Base-by-base conservation (phyloP, 2,329 filamentous ascomycete species). In the Scedosporium apiospermum region DNA sequence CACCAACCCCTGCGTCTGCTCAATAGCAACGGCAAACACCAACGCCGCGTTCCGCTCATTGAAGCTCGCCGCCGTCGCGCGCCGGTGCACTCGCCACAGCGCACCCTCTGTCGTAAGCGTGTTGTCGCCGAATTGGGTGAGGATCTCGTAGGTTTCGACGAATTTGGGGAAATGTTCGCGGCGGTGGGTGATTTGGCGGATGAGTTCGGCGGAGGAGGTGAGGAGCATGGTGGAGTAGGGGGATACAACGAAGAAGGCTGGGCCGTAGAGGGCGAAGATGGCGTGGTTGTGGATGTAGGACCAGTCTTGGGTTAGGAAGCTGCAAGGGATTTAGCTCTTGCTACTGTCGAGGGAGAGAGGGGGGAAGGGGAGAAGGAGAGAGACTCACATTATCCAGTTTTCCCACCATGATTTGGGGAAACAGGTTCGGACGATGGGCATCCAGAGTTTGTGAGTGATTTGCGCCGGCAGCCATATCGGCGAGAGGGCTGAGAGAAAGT, bases 11-110 rank as follows among this genome's bases (percentile, higher is more conserved):
- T 82, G 75, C 0, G 88, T 82, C 75, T 93, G 89, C 9, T 69
- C 66, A 23, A 88, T 76, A 1, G 82, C 80, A 70, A 90, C 86
- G 7, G 75, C 75, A 72, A 87, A 90, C 1, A 89, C 85, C 27
- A 89, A 71, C 14, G 80, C 78, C 63, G 90, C 87, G 71, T 91
- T 93, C 74, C 82, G 86, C 75, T 93, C 90, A 63, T 88, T 90
- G 73, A 93, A 93, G 3, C 84, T 84, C 0, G 88, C 85, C 30
- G 86, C 83, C 0, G 86, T 88, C 53, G 87, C 81, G 73, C 89
- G 91, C 65, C 89, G 83, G 71, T 93, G 89, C 73, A 83, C 80
- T 38, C 86, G 85, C 90, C 89, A 93, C 30, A 82, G 74, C 1
- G 77, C 70, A 1, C 89, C 89, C 71, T 93, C 89, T 2, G 87